phyloP scores from a whole-genome alignment of 148 eudicot species.

The Rhododendron williamsianum region DNA sequence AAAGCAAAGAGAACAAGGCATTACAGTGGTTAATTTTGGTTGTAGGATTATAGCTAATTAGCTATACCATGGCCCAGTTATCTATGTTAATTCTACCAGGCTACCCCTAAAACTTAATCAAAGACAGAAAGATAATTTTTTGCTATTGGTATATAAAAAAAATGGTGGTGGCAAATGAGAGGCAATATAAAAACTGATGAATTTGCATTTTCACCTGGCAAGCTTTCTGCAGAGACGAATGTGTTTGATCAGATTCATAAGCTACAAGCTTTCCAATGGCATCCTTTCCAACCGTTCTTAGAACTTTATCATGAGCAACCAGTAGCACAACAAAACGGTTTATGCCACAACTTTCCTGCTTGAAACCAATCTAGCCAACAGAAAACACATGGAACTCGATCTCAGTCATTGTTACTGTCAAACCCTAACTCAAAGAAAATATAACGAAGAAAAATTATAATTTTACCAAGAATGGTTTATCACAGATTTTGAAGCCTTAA shows the following conservation, averaged over 20 bases:
- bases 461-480: no score
- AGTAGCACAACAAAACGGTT: conserved; percentile 48
- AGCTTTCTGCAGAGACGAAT: conserved; percentile 77
- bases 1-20: no score
- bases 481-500: no score
- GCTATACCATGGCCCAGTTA: not conserved
- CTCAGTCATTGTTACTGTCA: no score
- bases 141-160: conserved; percentile 4
- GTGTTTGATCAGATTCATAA: conserved; percentile 91
- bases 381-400: no score
- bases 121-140: not conserved
- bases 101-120: not conserved
- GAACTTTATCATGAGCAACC: conserved; percentile 83
- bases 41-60: not conserved
- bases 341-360: no score
- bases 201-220: conserved; percentile 51
- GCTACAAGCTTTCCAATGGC: conserved; percentile 65
- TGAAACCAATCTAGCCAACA: no score
- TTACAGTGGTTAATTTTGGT: not conserved
- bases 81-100: not conserved
- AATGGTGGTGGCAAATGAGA: not conserved
- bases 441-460: no score
- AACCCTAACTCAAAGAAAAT: no score
- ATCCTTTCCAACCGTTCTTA: conserved; percentile 67
- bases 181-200: not conserved